Evolutionary conservation across 2,329 filamentous ascomycete genomes (phyloP).

Genomic region (Lecanosticta acicola): DNA sequence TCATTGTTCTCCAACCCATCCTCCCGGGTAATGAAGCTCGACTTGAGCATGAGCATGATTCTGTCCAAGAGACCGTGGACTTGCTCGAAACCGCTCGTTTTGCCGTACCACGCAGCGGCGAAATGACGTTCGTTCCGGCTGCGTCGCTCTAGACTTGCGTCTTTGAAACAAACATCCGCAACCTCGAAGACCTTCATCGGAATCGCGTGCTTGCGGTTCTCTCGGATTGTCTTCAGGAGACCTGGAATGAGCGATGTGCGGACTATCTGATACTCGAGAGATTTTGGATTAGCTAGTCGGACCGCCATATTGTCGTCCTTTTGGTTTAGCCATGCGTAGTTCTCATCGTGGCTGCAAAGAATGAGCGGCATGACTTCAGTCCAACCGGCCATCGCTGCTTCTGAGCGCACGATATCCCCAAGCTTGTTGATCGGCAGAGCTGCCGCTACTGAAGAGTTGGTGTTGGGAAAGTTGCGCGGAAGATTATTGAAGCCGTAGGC

Average conservation of each 20-base stretch:
- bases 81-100: conserved; percentile 88
- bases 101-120: conserved; percentile 92
- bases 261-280: conserved; percentile 86
- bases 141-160: conserved; percentile 72
- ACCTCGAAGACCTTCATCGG: conserved; percentile 92
- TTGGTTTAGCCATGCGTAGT: conserved; percentile 91
- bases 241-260: conserved; percentile 81
- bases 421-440: conserved; percentile 92
- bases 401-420: conserved; percentile 78
- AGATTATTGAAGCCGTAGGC: conserved; percentile 97
- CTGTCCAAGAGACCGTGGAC: conserved; percentile 92
- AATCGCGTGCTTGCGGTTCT: conserved; percentile 83
- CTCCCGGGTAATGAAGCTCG: conserved; percentile 70
- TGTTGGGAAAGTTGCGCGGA: conserved; percentile 78
- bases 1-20: conserved; percentile 56
- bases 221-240: conserved; percentile 84
- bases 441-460: conserved; percentile 77
- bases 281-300: conserved; percentile 86
- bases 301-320: conserved; percentile 79
- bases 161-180: conserved; percentile 88
- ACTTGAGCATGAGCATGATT: conserved; percentile 84
- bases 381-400: conserved; percentile 93
- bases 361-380: conserved; percentile 93
- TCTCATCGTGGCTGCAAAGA: conserved; percentile 95
- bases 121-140: conserved; percentile 91